Conservation (phyloP, 495 filamentous ascomycete genomes). For the Penicillium cinerascens region DNA sequence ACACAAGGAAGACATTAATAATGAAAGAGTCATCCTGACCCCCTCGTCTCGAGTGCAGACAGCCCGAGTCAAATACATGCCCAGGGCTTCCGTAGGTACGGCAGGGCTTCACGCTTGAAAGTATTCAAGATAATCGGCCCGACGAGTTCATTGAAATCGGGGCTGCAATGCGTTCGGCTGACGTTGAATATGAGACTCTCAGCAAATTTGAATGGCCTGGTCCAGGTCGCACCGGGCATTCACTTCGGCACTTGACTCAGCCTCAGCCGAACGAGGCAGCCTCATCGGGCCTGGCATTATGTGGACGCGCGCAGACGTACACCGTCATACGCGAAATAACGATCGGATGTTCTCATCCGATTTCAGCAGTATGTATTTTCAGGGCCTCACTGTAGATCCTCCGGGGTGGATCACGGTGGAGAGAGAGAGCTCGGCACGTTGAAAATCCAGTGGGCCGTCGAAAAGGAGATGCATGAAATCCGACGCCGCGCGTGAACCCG, state of each 20-base stretch:
- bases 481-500: neutral
- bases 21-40: neutral
- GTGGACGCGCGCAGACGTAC: neutral
- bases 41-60: neutral
- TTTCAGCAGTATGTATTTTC: neutral
- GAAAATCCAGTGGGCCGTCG: conserved; percentile 8
- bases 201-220: neutral
- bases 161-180: neutral
- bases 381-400: conserved; percentile 1
- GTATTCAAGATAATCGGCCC: neutral
- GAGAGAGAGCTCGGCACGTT: neutral
- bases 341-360: neutral
- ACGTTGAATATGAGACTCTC: neutral
- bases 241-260: neutral
- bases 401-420: conserved; percentile 5
- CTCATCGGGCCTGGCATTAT: neutral
- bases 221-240: neutral
- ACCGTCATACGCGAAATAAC: neutral
- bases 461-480: neutral
- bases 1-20: neutral
- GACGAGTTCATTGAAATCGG: neutral
- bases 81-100: neutral
- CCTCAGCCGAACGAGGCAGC: neutral
- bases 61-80: neutral
- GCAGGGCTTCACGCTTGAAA: neutral